A percentile compares a stretch with the other conserved stretches of the same genome.
These are phyloP conservation scores for Anthracocystis walkeri DNA, from an alignment of 1,284 basidiomycete species.

Conservation along the genomic window DNA sequence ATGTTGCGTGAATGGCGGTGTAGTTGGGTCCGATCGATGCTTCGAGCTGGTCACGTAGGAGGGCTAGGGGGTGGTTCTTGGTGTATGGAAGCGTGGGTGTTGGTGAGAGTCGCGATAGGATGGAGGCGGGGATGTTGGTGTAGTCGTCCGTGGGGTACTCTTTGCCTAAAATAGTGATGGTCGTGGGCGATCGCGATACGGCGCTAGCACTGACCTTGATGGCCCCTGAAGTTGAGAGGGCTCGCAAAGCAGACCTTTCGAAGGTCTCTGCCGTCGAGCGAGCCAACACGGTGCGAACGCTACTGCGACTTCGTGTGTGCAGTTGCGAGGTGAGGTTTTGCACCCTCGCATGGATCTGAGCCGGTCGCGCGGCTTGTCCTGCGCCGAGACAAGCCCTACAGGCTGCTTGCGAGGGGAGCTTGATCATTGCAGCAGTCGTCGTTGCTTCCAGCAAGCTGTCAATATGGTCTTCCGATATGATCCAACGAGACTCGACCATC, in stretches of 20 bases:
- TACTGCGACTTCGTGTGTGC: constrained; percentile 4
- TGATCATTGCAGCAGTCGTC: constrained; percentile 8
- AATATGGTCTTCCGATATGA: not conserved
- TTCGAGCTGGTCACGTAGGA: constrained; percentile 86
- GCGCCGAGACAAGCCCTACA: constrained; percentile 31
- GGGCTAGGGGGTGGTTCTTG: constrained; percentile 84
- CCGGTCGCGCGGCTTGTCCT: constrained; percentile 24
- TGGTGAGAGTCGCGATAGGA: constrained; percentile 80
- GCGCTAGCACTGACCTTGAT: not conserved
- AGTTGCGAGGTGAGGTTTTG: constrained; percentile 23
- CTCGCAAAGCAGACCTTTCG: not conserved
- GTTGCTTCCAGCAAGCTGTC: not conserved
- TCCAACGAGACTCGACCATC: not conserved
- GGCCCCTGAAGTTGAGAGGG: constrained; percentile 14
- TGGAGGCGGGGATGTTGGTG: constrained; percentile 88
- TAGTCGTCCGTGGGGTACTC: constrained; percentile 79
- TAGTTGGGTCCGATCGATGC: constrained; percentile 76
- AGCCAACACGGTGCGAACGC: not conserved
- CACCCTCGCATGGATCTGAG: constrained; percentile 37
- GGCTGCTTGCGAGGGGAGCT: constrained; percentile 33
- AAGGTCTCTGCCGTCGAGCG: not conserved
- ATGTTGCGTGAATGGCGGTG: constrained; percentile 74
- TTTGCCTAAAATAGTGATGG: constrained; percentile 40
- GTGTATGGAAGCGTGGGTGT: constrained; percentile 78
- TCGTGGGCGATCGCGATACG: constrained; percentile 11